Conservation (phyloP, 1,139 yeast species). For the Debaryomycetaceae sp. region DNA sequence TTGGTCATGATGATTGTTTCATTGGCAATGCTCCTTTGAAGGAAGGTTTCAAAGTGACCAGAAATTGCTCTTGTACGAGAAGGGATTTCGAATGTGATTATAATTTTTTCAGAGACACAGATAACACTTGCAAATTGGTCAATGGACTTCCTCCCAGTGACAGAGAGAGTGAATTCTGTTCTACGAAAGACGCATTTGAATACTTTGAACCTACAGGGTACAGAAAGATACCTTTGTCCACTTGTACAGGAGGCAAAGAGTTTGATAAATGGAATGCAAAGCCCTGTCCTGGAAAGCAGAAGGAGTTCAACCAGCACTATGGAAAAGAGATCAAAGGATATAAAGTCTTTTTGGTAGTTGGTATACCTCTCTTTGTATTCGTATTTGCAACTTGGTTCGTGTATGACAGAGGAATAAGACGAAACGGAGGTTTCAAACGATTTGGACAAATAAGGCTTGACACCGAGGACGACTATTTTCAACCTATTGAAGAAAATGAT, state of each 20-base stretch:
- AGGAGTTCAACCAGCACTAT: constrained; percentile 56
- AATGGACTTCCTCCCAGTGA: constrained; percentile 68
- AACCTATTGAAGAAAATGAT: constrained; percentile 63
- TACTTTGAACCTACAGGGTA: constrained; percentile 46
- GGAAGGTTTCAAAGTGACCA: constrained; percentile 55
- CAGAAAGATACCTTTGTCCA: constrained; percentile 42
- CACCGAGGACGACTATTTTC: constrained; percentile 61
- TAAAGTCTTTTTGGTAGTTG: constrained; percentile 48
- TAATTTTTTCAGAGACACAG: constrained; percentile 66
- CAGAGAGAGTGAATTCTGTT: constrained; percentile 58
- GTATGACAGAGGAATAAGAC: constrained; percentile 74
- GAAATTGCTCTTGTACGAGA: constrained; percentile 82
- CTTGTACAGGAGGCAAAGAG: constrained; percentile 42
- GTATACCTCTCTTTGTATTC: constrained; percentile 58
- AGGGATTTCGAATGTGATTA: constrained; percentile 93
- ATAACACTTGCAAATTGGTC: constrained; percentile 84
- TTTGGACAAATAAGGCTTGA: constrained; percentile 87
- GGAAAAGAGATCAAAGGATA: constrained; percentile 58
- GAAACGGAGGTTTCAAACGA: constrained; percentile 76
- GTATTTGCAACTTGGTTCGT: constrained; percentile 64
- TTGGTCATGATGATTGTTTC: constrained; percentile 63
- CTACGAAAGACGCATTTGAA: constrained; percentile 53
- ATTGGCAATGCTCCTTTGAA: constrained; percentile 73
- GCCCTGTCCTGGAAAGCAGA: constrained; percentile 86
- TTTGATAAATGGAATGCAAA: constrained; percentile 65